These are phyloP conservation scores for Colletotrichum sojae DNA, from an alignment of 2,329 filamentous ascomycete genomes.

Conservation along the genomic window DNA sequence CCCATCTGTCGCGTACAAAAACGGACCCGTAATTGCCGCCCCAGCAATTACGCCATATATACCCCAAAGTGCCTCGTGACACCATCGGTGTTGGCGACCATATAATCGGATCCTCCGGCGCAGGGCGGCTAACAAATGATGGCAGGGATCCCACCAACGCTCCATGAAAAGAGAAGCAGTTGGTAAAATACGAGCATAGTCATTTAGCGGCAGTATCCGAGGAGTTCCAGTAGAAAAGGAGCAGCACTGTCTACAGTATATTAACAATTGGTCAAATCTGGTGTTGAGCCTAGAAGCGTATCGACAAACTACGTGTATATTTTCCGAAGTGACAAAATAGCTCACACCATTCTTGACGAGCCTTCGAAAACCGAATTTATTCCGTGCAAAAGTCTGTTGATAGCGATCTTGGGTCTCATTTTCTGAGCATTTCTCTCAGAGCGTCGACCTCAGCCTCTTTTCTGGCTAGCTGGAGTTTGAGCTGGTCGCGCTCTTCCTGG, in stretches of 20 bases:
- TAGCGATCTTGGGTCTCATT: not conserved
- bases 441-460: constrained; percentile 72
- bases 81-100: not conserved
- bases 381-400: not conserved
- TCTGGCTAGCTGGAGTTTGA: constrained; percentile 69
- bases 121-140: no score
- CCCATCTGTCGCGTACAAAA: no score
- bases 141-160: constrained; percentile 51
- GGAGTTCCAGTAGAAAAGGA: no score
- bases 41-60: no score
- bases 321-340: not conserved
- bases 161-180: constrained; percentile 37
- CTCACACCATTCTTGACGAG: not conserved
- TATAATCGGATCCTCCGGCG: accelerated
- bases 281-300: not conserved
- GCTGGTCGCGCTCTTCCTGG: constrained; percentile 68
- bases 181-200: not conserved
- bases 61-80: no score
- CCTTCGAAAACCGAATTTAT: not conserved
- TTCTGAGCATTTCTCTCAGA: constrained; percentile 50
- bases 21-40: no score
- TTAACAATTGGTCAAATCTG: not conserved
- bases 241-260: not conserved
- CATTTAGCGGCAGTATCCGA: no score
- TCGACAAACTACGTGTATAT: not conserved